phyloP scores from a whole-genome alignment of 2,329 filamentous ascomycete species.

The Pseudogymnoascus sp. region DNA sequence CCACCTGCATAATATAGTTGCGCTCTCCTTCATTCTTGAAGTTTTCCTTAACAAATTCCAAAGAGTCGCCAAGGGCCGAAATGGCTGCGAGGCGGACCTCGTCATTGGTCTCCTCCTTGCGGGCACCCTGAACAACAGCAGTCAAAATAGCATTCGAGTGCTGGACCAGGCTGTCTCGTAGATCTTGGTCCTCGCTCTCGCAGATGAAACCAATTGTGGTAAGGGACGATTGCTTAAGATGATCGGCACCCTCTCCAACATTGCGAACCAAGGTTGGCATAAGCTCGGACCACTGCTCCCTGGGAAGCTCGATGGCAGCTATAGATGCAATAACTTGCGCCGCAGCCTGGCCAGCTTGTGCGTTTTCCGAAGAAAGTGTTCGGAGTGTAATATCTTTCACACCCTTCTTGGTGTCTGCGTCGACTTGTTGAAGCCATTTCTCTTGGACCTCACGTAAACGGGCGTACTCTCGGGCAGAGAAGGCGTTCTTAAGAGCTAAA shows the following conservation, averaged over 20 bases:
- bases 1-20: conserved; percentile 99
- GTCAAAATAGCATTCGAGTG: conserved; percentile 98
- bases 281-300: conserved; percentile 87
- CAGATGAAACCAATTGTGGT: conserved; percentile 98
- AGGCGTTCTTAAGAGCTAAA: conserved; percentile 96
- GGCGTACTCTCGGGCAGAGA: conserved; percentile 83
- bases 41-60: conserved; percentile 96
- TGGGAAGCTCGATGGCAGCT: conserved; percentile 87
- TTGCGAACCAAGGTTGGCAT: conserved; percentile 86
- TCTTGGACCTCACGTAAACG: conserved; percentile 84
- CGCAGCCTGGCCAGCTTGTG: conserved; percentile 77
- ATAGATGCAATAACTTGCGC: conserved; percentile 95
- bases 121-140: conserved; percentile 91
- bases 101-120: conserved; percentile 87
- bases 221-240: conserved; percentile 89
- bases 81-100: conserved; percentile 92
- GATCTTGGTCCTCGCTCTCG: conserved; percentile 84
- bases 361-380: conserved; percentile 72
- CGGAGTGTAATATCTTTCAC: conserved; percentile 89
- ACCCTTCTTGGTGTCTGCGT: conserved; percentile 71
- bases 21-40: conserved; percentile 98
- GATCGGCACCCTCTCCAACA: conserved; percentile 76
- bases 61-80: conserved; percentile 86
- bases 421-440: conserved; percentile 84
- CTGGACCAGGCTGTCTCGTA: conserved; percentile 69